Base-by-base conservation (phyloP, 140 eudicot species). In the Ambrosia hybrid region DNA sequence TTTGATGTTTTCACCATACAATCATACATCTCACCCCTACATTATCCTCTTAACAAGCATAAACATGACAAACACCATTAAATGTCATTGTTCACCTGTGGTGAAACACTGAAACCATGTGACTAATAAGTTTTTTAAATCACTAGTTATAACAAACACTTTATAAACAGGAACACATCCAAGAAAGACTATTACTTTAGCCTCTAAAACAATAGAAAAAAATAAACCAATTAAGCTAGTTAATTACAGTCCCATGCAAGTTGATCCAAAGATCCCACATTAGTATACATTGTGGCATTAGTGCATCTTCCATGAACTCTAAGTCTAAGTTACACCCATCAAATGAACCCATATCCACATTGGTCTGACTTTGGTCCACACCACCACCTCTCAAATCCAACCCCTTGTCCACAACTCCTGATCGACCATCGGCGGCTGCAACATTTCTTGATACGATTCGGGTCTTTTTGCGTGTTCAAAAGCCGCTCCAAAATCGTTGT, bases 291-390 rank as follows among this genome's bases (percentile, higher is more conserved):
- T 72, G 82, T 85, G 74, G 89, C 79, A 83, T 64, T 12, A 90
- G 70, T 63, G 88, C 89, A 72, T 91, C 89, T 64, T 90, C 95
- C 89, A 90, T 73, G 80, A 90, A 81, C 68, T 86, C 92, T 57
- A 85, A 87, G 78, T 85, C 96, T 73, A 87, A 78, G 88, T 81
- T 83, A 73, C 90, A 71, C 58, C 70, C 81, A 38, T 84, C 87
- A 71, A 84, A 82, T 1, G 85, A 65, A 66, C 59, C 68, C 66
- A 70, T 75, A 37, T 55, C 83, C 45, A 62, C 41, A 15, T 73
- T 73, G 36, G 71, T 79, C 21, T 66, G 79, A 51, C 9, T 56
- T 12, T 51, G 76, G 14, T 38, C 71, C 62, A 16, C 67, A 57
- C 53, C 66, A 56, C 41, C 80, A 45, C 26, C 46, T 38, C 73